Evolutionary conservation across 345 rosid species (phyloP).

Genomic region (Populus tremula): DNA sequence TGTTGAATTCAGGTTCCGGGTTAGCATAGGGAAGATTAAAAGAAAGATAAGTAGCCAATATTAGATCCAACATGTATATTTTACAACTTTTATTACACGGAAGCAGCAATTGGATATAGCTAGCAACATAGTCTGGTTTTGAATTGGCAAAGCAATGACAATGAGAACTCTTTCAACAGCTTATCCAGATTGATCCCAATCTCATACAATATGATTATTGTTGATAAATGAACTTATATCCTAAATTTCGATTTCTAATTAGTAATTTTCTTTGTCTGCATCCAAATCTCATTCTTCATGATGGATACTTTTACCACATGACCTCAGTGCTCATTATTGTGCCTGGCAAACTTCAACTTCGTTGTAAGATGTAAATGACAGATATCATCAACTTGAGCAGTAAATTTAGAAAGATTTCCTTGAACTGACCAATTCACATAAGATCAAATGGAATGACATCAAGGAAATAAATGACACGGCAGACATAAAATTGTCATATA

Average conservation of each 20-base stretch:
- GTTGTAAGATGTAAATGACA: neutral
- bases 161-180: no score
- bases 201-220: neutral
- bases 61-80: neutral
- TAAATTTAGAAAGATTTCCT: neutral
- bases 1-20: conserved; percentile 1
- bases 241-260: neutral
- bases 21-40: neutral
- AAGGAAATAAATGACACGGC: neutral
- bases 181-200: neutral
- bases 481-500: neutral
- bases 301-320: neutral
- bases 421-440: neutral
- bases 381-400: neutral
- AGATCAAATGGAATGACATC: neutral
- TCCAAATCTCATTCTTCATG: neutral
- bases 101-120: neutral
- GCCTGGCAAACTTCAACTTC: neutral
- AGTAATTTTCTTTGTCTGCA: neutral
- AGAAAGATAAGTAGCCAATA: neutral
- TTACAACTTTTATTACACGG: neutral
- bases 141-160: no score
- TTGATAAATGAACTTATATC: neutral
- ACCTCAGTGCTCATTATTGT: neutral
- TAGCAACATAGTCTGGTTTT: neutral